Evolutionary conservation across 305 asterid species (phyloP).

Genomic region (Solanum hybrid): DNA sequence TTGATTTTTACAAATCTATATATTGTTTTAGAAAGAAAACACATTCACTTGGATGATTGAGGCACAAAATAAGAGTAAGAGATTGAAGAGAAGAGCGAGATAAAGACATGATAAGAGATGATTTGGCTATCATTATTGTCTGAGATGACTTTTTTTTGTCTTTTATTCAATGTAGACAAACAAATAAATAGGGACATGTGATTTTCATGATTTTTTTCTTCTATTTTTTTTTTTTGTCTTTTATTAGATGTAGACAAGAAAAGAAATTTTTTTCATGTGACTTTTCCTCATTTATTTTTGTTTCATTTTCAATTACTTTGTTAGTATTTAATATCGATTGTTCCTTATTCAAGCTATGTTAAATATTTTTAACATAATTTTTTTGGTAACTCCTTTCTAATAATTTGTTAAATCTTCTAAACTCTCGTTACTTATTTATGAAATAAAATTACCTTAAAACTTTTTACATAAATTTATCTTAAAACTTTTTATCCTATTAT

Average conservation of each 20-base stretch:
- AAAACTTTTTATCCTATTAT: neutral
- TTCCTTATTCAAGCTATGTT: neutral
- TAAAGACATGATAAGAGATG: neutral
- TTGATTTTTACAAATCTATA: no score
- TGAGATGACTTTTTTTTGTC: neutral
- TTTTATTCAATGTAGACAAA: neutral
- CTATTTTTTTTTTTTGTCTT: neutral
- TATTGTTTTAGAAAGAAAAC: no score
- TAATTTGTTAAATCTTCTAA: neutral
- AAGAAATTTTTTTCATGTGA: neutral
- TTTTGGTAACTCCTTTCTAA: neutral
- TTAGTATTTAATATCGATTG: neutral
- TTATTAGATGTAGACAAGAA: neutral
- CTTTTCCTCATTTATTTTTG: neutral
- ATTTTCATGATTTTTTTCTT: neutral
- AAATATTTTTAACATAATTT: neutral
- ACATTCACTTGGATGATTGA: neutral
- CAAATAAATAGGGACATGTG: neutral
- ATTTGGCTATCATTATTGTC: neutral
- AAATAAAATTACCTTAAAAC: neutral
- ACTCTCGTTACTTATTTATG: neutral
- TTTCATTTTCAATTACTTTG: neutral
- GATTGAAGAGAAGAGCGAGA: neutral
- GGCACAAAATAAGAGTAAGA: neutral
- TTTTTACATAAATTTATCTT: neutral